Base-by-base conservation (phyloP, 2,329 filamentous ascomycete genomes). In the Sporothrix humicola region DNA sequence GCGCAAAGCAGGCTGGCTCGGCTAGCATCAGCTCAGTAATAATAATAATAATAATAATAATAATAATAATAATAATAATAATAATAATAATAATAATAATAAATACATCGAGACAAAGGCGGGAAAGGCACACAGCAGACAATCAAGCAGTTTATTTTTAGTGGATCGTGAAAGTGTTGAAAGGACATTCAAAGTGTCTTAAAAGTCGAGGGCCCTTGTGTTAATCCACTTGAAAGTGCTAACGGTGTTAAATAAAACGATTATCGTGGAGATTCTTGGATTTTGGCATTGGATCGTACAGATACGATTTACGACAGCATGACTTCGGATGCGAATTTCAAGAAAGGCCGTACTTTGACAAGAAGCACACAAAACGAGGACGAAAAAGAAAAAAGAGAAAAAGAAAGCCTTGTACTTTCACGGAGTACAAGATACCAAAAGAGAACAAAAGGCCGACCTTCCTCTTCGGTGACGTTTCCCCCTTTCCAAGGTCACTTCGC, bases 381-480 rank as follows among this genome's bases (percentile, higher is more conserved):
- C 31, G 31, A 37, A 5, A 26, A 26, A 26, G 23, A 26, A 26
- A 26, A 26, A 7, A 37, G 5, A 37, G 31, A 37, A 37, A 37
- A 37, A 37, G 31, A 37, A 37, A 37, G 7, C 31, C 7, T 37
- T 37, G 31, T 37, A 37, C 31, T 37, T 37, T 7, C 31, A 37
- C 31, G 31, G 31, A 37, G 31, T 37, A 37, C 31, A 37, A 37
- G 31, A 37, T 37, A 37, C 31, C 31, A 37, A 37, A 7, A 26
- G 12, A n/a, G 4, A 26, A 3, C 10, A 58, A 61, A n/a, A 68
- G 23, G 20, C 44, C 26, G 65, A 68, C 65, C 65, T 68, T 68
- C 65, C 65, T 68, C 13, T 68, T 68, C 65, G 15, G 65, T 68
- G 65, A 48, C 65, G 26, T 52, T 23, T 52, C 23, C 65, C 65